phyloP scores from a whole-genome alignment of 2,329 filamentous ascomycete species.

The Colletotrichum simmondsii region DNA sequence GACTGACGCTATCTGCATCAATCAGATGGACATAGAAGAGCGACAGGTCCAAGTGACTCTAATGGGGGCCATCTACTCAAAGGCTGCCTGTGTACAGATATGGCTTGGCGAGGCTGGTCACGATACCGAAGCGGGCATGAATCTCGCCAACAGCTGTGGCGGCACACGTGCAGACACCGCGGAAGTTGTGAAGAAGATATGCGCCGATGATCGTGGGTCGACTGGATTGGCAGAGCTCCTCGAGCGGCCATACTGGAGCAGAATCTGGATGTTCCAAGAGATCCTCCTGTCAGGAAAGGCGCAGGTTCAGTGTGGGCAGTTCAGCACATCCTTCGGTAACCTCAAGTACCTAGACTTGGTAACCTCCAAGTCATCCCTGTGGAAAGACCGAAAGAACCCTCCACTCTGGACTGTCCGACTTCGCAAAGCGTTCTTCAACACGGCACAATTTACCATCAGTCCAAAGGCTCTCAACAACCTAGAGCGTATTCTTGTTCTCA shows the following conservation, averaged over 20 bases:
- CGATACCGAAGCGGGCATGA: background rate
- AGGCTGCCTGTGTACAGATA: background rate
- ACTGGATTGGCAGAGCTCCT: background rate
- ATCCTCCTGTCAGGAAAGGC: background rate
- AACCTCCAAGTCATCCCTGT: background rate
- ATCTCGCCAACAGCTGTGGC: background rate
- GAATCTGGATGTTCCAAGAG: conserved; percentile 19
- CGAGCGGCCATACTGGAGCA: background rate
- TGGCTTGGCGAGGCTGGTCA: background rate
- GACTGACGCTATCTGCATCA: background rate
- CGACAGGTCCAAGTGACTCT: background rate
- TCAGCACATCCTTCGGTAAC: background rate
- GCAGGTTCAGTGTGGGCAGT: background rate
- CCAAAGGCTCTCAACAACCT: background rate
- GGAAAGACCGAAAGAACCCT: background rate
- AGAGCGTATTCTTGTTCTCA: background rate
- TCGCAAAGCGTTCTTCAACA: background rate
- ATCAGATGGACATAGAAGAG: background rate
- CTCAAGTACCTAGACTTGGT: background rate
- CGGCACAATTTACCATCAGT: background rate
- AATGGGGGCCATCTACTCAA: background rate
- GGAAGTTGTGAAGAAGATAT: background rate
- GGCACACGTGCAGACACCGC: background rate
- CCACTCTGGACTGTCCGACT: background rate
- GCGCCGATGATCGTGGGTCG: background rate